These are phyloP conservation scores for Termitomyces titanicus DNA, from an alignment of 768 basidiomycete species.

Conservation along the genomic window DNA sequence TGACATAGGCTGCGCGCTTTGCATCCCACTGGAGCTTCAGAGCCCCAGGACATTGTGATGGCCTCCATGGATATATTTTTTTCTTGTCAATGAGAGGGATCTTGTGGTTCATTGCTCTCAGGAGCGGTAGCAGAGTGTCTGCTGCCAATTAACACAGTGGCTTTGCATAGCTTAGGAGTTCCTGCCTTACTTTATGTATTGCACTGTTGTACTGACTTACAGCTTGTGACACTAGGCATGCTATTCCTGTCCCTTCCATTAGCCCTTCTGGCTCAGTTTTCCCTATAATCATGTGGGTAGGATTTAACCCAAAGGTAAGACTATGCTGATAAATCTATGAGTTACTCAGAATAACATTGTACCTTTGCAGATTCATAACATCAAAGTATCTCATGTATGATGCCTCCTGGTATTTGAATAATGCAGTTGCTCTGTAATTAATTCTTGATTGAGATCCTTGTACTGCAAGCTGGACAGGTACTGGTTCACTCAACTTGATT, in stretches of 20 bases:
- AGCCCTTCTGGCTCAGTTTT: not conserved
- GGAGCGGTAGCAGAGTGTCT: constrained; percentile 13
- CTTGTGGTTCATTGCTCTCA: constrained; percentile 30
- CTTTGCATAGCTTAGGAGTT: too few relatives aligned
- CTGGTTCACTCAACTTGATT: too few relatives aligned
- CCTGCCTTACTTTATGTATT: too few relatives aligned
- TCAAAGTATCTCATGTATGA: not conserved
- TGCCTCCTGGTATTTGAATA: not conserved
- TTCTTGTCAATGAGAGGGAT: constrained; percentile 30
- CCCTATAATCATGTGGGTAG: too few relatives aligned
- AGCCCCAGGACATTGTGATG: constrained; percentile 10
- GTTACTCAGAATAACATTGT: not conserved
- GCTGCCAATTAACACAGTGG: too few relatives aligned
- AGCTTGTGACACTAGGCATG: not conserved
- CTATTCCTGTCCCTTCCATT: not conserved
- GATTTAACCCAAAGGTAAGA: not conserved
- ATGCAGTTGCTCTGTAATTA: not conserved
- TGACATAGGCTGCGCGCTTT: not conserved
- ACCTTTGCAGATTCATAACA: not conserved
- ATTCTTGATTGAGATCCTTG: too few relatives aligned
- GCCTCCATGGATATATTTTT: constrained; percentile 20
- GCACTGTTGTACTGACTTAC: too few relatives aligned
- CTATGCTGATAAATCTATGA: not conserved
- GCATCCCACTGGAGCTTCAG: constrained; percentile 10
- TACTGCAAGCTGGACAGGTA: too few relatives aligned